A percentile compares a stretch with the other conserved stretches of the same genome.
Conservation (phyloP, 768 basidiomycete genomes). For the Leucosporidium scottii region DNA sequence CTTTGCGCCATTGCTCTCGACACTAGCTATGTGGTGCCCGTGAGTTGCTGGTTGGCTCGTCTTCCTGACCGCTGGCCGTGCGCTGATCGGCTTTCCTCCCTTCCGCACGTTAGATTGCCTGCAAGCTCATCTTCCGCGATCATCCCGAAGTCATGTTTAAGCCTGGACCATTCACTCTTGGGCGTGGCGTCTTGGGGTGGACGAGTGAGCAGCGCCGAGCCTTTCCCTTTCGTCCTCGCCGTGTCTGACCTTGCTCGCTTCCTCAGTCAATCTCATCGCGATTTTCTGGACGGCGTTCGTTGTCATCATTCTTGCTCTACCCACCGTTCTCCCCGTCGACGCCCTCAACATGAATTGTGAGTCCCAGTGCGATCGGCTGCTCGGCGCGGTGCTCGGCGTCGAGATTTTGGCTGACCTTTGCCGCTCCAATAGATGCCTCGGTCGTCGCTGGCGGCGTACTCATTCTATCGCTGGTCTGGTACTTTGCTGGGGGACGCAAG, state of each 20-base stretch:
- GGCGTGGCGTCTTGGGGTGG: slow-evolving; percentile 22
- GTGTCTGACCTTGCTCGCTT: background rate
- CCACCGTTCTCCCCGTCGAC: slow-evolving; percentile 22
- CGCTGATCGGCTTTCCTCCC: too few relatives aligned
- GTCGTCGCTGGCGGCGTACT: too few relatives aligned
- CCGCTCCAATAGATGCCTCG: too few relatives aligned
- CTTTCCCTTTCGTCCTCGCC: background rate
- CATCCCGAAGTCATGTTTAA: slow-evolving; percentile 38
- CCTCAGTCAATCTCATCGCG: slow-evolving; percentile 10
- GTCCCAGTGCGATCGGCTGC: too few relatives aligned
- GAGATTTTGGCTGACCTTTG: too few relatives aligned
- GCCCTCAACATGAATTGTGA: too few relatives aligned
- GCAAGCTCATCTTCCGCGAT: slow-evolving; percentile 32
- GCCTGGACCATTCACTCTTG: slow-evolving; percentile 41
- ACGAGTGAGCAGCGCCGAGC: slow-evolving; percentile 14
- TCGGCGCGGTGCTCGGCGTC: too few relatives aligned
- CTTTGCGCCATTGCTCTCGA: slow-evolving; percentile 32
- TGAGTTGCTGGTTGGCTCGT: too few relatives aligned
- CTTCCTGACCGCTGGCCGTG: too few relatives aligned
- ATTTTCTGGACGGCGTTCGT: slow-evolving; percentile 39
- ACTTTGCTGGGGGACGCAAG: too few relatives aligned
- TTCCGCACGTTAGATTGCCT: slow-evolving; percentile 33
- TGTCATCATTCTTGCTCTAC: slow-evolving; percentile 39
- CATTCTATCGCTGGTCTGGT: too few relatives aligned
- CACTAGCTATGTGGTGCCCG: slow-evolving; percentile 1